Evolutionary conservation across 78 protist species (phyloP).

Genomic region (Dictyostelium citrinum): DNA sequence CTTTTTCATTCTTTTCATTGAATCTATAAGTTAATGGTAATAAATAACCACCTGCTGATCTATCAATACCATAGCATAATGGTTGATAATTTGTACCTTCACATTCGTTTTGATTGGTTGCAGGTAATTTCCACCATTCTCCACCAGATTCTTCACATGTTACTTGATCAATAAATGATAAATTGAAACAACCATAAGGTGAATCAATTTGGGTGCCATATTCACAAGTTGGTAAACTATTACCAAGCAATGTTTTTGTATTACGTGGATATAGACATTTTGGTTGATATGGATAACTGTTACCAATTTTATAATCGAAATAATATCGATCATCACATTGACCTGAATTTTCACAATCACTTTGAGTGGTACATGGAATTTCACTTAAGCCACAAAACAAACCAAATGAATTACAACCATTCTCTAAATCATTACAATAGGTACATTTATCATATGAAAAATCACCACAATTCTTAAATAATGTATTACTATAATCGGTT

Average conservation of each 20-base stretch:
- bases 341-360: not conserved
- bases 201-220: not conserved
- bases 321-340: constrained; percentile 8
- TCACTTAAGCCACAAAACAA: not conserved
- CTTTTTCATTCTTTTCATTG: not conserved
- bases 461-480: not conserved
- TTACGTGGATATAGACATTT: constrained; percentile 11
- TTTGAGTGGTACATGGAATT: not conserved
- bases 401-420: constrained; percentile 5
- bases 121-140: not conserved
- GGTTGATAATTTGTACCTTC: not conserved
- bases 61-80: constrained; percentile 9
- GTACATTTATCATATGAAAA: constrained; percentile 11
- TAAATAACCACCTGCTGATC: not conserved
- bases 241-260: not conserved
- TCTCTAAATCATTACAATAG: not conserved
- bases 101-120: not conserved
- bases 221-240: constrained; percentile 14
- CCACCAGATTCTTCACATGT: not conserved
- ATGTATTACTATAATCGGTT: not conserved
- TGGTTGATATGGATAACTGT: constrained; percentile 22
- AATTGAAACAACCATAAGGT: constrained; percentile 36
- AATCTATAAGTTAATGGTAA: constrained; percentile 11
- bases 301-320: not conserved
- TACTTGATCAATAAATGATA: not conserved